phyloP scores from a whole-genome alignment of 345 rosid genomes.

The Salix suchowensis region DNA sequence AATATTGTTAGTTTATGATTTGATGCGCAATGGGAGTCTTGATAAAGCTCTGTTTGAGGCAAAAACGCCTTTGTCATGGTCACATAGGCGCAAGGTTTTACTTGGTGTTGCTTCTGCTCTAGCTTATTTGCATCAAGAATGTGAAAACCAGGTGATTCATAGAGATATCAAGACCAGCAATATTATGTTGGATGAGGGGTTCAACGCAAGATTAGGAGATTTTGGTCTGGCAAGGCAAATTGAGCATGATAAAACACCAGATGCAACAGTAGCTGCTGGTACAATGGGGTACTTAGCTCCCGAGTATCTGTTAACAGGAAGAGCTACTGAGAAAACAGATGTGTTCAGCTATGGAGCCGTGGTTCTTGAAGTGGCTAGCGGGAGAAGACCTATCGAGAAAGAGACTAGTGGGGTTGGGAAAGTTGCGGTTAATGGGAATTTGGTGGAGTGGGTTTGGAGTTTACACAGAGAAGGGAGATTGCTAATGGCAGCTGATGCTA shows the following conservation, averaged over 20 bases:
- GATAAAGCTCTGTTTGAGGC: conserved; percentile 92
- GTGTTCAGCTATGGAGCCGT: conserved; percentile 92
- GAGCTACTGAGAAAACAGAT: conserved; percentile 87
- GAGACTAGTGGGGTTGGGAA: conserved; percentile 32
- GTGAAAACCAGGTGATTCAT: conserved; percentile 94
- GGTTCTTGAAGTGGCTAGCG: conserved; percentile 79
- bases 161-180: conserved; percentile 90
- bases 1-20: conserved; percentile 73
- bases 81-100: conserved; percentile 59
- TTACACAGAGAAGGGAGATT: conserved; percentile 76
- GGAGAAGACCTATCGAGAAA: conserved; percentile 80
- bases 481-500: conserved; percentile 59
- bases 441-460: conserved; percentile 98
- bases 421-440: conserved; percentile 46
- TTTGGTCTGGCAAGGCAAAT: conserved; percentile 86
- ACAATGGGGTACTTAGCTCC: conserved; percentile 99
- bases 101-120: conserved; percentile 89
- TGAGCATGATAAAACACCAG: conserved; percentile 88
- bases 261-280: conserved; percentile 93
- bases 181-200: conserved; percentile 82
- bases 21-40: conserved; percentile 93
- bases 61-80: conserved; percentile 67
- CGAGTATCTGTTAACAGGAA: conserved; percentile 80
- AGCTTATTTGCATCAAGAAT: conserved; percentile 93
- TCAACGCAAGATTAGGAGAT: conserved; percentile 85